A percentile compares a stretch with the other conserved stretches of the same genome.
phyloP scores from a whole-genome alignment of 345 rosid species.

The Brassica juncea region DNA sequence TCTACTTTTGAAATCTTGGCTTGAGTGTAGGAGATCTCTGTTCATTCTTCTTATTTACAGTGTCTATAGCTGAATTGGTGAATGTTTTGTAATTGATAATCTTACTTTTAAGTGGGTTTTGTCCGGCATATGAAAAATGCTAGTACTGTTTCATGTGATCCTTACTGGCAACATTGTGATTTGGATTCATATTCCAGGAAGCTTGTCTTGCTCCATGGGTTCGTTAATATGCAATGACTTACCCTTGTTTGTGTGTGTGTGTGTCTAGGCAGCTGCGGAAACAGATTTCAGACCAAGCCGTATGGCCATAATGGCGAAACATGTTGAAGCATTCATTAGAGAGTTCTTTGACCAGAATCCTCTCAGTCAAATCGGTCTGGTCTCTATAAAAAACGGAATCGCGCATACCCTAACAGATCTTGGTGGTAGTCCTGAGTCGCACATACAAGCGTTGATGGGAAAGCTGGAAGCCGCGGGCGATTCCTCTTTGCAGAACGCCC shows the following conservation, averaged over 20 bases:
- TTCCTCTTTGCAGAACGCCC: slow-evolving; percentile 81
- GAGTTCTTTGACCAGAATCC: slow-evolving; percentile 97
- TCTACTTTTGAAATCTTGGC: not conserved
- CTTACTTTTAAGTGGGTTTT: slow-evolving; percentile 10
- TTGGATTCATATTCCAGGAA: not conserved
- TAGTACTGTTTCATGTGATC: not conserved
- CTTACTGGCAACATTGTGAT: not conserved
- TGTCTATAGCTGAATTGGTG: not conserved
- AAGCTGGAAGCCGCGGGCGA: slow-evolving; percentile 79
- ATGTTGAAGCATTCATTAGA: slow-evolving; percentile 77
- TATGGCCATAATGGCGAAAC: slow-evolving; percentile 71
- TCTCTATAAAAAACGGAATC: slow-evolving; percentile 76
- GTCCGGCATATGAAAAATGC: not conserved
- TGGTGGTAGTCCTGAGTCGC: slow-evolving; percentile 96
- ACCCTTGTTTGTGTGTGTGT: not conserved
- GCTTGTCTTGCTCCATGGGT: not conserved
- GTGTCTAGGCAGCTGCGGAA: slow-evolving; percentile 77
- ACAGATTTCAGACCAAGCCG: slow-evolving; percentile 75
- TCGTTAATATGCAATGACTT: not conserved
- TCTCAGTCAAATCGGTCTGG: slow-evolving; percentile 80
- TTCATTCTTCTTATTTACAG: slow-evolving; percentile 5
- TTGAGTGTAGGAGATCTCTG: slow-evolving; percentile 6
- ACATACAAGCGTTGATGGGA: slow-evolving; percentile 80
- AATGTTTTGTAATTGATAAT: not conserved
- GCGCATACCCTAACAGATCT: slow-evolving; percentile 80